phyloP scores from a whole-genome alignment of 441 rosid genomes.

The Pelargonium citronellum region DNA sequence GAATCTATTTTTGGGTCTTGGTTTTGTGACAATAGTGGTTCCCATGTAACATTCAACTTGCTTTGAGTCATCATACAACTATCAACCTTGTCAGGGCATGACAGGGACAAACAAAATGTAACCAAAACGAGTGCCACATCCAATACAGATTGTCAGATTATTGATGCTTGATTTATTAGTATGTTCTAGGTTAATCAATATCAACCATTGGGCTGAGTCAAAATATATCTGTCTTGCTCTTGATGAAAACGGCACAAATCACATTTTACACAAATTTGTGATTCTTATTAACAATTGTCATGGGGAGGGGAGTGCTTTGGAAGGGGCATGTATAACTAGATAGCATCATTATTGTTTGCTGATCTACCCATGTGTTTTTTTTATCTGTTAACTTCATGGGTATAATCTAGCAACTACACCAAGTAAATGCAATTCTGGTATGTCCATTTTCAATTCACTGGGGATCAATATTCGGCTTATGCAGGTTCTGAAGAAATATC shows the following conservation, averaged over 20 bases:
- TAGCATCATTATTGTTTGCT: background rate
- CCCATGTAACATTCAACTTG: background rate
- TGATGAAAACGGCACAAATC: background rate
- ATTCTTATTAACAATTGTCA: background rate
- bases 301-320: background rate
- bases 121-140: background rate
- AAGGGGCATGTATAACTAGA: background rate
- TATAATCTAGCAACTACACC: background rate
- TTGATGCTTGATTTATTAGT: background rate
- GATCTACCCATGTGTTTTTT: too few species aligned
- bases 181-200: background rate
- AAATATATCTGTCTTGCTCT: background rate
- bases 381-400: background rate
- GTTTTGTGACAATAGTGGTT: background rate
- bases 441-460: background rate
- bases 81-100: background rate
- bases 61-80: background rate
- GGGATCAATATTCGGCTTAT: conserved; percentile 17
- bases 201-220: background rate
- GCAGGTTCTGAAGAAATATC: conserved; percentile 65
- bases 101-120: background rate
- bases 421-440: background rate
- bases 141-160: background rate
- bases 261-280: background rate
- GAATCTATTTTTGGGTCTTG: background rate